Conservation (phyloP, 2,329 filamentous ascomycete genomes). For the Fusarium sp. region DNA sequence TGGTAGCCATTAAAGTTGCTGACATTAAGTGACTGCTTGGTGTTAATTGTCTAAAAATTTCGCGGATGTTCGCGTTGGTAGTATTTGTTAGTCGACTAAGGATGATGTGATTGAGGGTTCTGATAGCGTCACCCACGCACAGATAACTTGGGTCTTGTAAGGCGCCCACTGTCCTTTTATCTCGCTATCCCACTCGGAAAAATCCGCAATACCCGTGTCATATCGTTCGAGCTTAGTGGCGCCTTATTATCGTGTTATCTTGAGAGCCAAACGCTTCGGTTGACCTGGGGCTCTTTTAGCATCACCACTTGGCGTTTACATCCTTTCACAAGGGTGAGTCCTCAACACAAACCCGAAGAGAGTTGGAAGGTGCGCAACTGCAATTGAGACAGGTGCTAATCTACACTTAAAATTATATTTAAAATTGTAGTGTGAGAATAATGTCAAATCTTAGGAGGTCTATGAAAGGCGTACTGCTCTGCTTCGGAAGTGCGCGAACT, state of each 20-base stretch:
- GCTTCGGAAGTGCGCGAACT: too few relatives aligned
- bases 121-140: background rate
- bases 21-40: background rate
- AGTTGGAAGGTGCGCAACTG: too few relatives aligned
- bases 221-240: background rate
- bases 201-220: background rate
- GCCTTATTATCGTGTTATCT: background rate
- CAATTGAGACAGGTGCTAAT: too few relatives aligned
- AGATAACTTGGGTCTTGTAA: background rate
- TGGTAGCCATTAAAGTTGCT: background rate
- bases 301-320: too few relatives aligned
- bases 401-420: too few relatives aligned
- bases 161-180: background rate
- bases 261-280: background rate
- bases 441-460: too few relatives aligned
- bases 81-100: background rate
- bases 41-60: background rate
- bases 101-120: background rate
- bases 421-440: too few relatives aligned
- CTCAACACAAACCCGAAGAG: too few relatives aligned
- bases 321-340: too few relatives aligned
- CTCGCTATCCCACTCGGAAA: background rate
- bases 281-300: too few relatives aligned
- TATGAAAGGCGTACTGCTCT: too few relatives aligned
- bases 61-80: background rate